Evolutionary conservation across 2,329 filamentous ascomycete species (phyloP).

Genomic region (Fusarium chuoi): DNA sequence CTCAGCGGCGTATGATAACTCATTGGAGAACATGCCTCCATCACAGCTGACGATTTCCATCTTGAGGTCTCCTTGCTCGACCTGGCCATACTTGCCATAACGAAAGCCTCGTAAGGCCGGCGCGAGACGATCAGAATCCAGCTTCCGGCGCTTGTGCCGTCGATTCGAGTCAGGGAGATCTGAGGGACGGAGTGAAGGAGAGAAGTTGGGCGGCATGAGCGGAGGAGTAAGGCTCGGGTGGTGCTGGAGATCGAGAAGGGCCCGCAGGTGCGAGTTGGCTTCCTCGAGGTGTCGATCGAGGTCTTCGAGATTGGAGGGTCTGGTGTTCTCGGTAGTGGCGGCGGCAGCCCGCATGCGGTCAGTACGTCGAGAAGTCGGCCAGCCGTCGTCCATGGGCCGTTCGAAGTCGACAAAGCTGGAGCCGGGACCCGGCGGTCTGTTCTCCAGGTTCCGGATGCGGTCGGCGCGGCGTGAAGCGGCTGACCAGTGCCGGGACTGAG

Average conservation of each 20-base stretch:
- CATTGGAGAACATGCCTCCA: conserved; percentile 76
- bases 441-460: conserved; percentile 50
- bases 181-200: conserved; percentile 49
- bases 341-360: conserved; percentile 39
- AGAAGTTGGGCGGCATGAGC: conserved; percentile 47
- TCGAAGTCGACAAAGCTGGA: conserved; percentile 44
- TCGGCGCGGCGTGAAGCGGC: conserved; percentile 49
- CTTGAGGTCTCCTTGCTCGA: conserved; percentile 80
- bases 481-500: conserved; percentile 43
- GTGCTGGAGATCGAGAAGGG: conserved; percentile 55
- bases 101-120: conserved; percentile 68
- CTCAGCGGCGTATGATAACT: conserved; percentile 73
- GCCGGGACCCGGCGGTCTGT: conserved; percentile 33
- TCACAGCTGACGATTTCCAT: conserved; percentile 94
- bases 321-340: conserved; percentile 34
- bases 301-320: conserved; percentile 49
- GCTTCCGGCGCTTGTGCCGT: conserved; percentile 74
- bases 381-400: conserved; percentile 43
- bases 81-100: conserved; percentile 89
- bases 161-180: conserved; percentile 61
- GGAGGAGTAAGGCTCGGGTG: conserved; percentile 44
- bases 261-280: conserved; percentile 56
- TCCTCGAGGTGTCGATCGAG: conserved; percentile 54
- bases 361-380: conserved; percentile 40
- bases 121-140: conserved; percentile 70